phyloP scores from a whole-genome alignment of 345 rosid species.

The Raphanus raphanistrum region DNA sequence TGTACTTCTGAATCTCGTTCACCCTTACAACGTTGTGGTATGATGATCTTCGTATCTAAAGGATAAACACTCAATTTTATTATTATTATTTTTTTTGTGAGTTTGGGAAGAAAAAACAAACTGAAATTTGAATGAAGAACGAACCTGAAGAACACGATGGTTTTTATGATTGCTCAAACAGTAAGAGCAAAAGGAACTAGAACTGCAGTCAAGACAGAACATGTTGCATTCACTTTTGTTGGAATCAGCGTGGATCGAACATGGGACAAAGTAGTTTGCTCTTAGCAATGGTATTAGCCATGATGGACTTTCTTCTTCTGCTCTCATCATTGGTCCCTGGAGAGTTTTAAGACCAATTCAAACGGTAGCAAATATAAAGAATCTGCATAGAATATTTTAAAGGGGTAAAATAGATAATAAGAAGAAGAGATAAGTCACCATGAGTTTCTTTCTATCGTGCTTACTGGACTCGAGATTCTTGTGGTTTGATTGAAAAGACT shows the following conservation, averaged over 20 bases:
- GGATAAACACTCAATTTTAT: not conserved
- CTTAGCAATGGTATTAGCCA: constrained; percentile 78
- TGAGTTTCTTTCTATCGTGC: constrained; percentile 35
- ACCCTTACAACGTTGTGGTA: constrained; percentile 95
- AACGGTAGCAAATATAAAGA: not conserved
- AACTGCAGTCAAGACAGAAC: constrained; percentile 80
- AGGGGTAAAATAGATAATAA: not conserved
- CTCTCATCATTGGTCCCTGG: constrained; percentile 45
- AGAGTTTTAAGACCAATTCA: not conserved
- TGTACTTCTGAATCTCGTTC: constrained; percentile 79
- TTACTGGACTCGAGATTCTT: constrained; percentile 26
- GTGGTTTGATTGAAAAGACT: constrained; percentile 13
- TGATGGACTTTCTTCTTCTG: constrained; percentile 49
- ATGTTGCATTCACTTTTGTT: constrained; percentile 83
- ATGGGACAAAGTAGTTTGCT: constrained; percentile 71
- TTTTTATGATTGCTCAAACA: constrained; percentile 62
- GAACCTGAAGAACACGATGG: constrained; percentile 82
- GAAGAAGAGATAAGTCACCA: constrained; percentile 35
- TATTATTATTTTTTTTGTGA: not conserved
- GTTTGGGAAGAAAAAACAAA: not conserved
- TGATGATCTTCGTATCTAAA: constrained; percentile 88
- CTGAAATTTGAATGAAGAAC: not conserved
- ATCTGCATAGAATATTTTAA: not conserved
- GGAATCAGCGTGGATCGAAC: constrained; percentile 59
- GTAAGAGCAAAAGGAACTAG: constrained; percentile 68